Evolutionary conservation across 1,139 yeast species (phyloP), one percentile per base, ranked within the genome.

Genomic region (Saccharomyces hybrid): DNA sequence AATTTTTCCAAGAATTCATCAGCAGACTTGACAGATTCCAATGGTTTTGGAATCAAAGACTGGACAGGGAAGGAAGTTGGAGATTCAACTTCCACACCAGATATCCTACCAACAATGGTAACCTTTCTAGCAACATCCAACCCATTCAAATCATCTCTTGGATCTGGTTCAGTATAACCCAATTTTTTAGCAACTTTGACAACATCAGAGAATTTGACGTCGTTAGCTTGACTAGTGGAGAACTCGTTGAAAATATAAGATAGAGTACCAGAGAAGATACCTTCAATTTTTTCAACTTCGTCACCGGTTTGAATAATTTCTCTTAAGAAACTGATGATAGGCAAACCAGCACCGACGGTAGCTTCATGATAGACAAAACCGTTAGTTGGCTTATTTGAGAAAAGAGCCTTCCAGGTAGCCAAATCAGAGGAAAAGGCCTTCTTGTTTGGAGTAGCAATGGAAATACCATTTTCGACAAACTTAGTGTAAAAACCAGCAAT

Each of bases 161-260:
- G 99, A 72, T 93, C 99, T 52, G 99, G 99, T 74, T 95, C 99
- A 48, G 98, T 93, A 80, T 89, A 93, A 50, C 99, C 99, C 63
- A 89, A 79, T 49, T 83, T 75, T 74, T 91, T 91, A 50, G 99
- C 99, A 52, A 83, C 83, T 61, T 79, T 77, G 55, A 93, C 99
- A 52, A 95, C 85, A 55, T 91, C 96, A 31, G 97, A 89, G 70
- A 91, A 93, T 69, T 85, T 86, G 59, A 82, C 80, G 54, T 78
- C 76, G 52, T 82, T 78, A 49, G 82, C 72, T 58, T 78, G 78
- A 54, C 84, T 74, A 51, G 95, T 83, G 50, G 97, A 88, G 71
- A 84, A 93, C 69, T 88, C 91, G 73, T 93, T 93, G 78, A 93
- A 93, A 63, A 95, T 90, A 75, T 89, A 93, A n/a, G 97, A 89